Evolutionary conservation across 169 alveolate genomes (phyloP), one percentile per base, ranked within the genome.

Genomic region (Besnoitia besnoiti): DNA sequence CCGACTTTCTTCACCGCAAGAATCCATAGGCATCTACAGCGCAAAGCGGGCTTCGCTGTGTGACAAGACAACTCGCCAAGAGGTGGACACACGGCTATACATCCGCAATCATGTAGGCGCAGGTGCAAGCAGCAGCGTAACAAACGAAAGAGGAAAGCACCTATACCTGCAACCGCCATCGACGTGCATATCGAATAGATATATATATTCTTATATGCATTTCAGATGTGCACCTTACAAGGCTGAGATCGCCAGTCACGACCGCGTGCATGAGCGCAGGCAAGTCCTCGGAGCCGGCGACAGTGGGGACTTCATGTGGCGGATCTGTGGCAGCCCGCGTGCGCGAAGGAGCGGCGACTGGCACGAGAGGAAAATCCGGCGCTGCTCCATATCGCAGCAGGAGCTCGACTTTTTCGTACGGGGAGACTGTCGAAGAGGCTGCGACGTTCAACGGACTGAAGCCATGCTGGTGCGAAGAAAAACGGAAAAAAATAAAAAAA

Each of bases 201-300:
- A 61, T 61, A 61, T 61, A 61, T 61, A n/a, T 61, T 10, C 33
- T 14, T 61, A n/a, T 61, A 61, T 61, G 21, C 14, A 61, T n/a
- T 10, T 61, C 10, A 27, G 4, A n/a, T 61, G 77, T 19, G 37
- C 21, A 61, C 80, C 80, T 67, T n/a, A 67, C 80, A 10, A 35
- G 39, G 2, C 42, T 16, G 7, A 55, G 30, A 61, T 85, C 51
- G 35, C 90, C 51, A 62, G 47, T 49, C 39, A 37, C 51, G 49
- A 61, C 79, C 21, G 90, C 90, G 30, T 51, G 90, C 76, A 85
- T 59, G 55, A 85, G 40, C n/a, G 90, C 90, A 12, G 90, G 79
- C 35, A 55, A 2, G 55, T 55, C 89, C 39, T 82, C 89, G 47
- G 67, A 50, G 1, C 19, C 62, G 5, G 80, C 80, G 44, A 35